Percentiles rank a stretch among this genome's conserved stretches.
Conservation (phyloP, 306 rosid species). For the Parietaria judaica region DNA sequence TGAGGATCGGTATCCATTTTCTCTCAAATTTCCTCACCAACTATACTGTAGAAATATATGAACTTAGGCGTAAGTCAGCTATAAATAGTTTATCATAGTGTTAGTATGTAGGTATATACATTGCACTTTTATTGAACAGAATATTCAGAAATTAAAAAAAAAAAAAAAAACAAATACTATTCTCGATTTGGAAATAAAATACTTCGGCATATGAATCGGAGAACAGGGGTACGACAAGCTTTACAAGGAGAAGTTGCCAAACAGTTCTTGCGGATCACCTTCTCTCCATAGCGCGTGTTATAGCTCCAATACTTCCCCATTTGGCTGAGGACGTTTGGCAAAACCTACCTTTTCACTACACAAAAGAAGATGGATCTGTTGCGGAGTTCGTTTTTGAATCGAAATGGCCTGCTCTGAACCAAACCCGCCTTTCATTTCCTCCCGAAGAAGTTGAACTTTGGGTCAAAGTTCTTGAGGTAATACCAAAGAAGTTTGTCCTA, state of each 20-base stretch:
- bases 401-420: constrained; percentile 76
- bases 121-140: no score
- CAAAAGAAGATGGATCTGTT: constrained; percentile 52
- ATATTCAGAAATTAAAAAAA: no score
- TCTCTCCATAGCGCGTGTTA: constrained; percentile 58
- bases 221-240: constrained; percentile 67
- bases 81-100: no score
- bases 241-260: constrained; percentile 90
- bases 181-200: no score
- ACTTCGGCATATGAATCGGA: background rate
- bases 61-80: no score
- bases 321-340: constrained; percentile 99
- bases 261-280: constrained; percentile 89
- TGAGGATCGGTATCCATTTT: no score
- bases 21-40: no score
- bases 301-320: constrained; percentile 97
- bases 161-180: no score
- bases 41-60: no score
- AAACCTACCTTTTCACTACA: constrained; percentile 77
- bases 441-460: constrained; percentile 65
- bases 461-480: constrained; percentile 85
- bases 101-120: no score
- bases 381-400: constrained; percentile 85
- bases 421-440: constrained; percentile 64
- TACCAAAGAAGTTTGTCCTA: background rate